These are phyloP conservation scores for Hymenoscyphus repandus DNA, from an alignment of 2,329 filamentous ascomycete genomes.

Conservation along the genomic window DNA sequence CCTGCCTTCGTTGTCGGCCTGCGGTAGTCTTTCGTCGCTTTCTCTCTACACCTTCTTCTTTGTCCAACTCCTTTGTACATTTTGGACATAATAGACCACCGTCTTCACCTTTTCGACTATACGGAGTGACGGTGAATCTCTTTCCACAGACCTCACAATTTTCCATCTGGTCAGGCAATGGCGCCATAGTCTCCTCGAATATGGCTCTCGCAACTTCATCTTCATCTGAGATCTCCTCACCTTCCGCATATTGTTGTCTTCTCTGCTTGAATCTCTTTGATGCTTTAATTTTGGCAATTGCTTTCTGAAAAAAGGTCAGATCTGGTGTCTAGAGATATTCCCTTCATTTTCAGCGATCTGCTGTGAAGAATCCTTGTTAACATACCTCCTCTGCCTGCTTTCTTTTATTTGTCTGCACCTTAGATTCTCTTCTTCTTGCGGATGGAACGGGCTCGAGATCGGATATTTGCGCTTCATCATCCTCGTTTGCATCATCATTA, in stretches of 20 bases:
- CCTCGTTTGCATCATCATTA: slow-evolving; percentile 38
- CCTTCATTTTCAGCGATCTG: background rate
- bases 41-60: slow-evolving; percentile 56
- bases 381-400: slow-evolving; percentile 39
- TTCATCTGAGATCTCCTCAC: slow-evolving; percentile 39
- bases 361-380: background rate
- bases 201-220: slow-evolving; percentile 47
- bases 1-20: slow-evolving; percentile 59
- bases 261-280: slow-evolving; percentile 52
- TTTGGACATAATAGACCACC: slow-evolving; percentile 80
- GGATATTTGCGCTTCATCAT: slow-evolving; percentile 17
- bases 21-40: slow-evolving; percentile 50
- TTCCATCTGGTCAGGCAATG: slow-evolving; percentile 66
- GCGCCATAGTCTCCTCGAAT: slow-evolving; percentile 39
- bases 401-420: slow-evolving; percentile 28
- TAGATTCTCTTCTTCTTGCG: slow-evolving; percentile 21
- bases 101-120: slow-evolving; percentile 75
- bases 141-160: slow-evolving; percentile 84
- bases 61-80: slow-evolving; percentile 70
- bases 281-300: slow-evolving; percentile 57
- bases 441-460: slow-evolving; percentile 28
- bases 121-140: slow-evolving; percentile 87
- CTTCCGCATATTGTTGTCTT: slow-evolving; percentile 37
- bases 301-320: slow-evolving; percentile 34
- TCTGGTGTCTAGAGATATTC: background rate